These are phyloP conservation scores for Populus alba DNA, from an alignment of 345 rosid species.

Conservation along the genomic window DNA sequence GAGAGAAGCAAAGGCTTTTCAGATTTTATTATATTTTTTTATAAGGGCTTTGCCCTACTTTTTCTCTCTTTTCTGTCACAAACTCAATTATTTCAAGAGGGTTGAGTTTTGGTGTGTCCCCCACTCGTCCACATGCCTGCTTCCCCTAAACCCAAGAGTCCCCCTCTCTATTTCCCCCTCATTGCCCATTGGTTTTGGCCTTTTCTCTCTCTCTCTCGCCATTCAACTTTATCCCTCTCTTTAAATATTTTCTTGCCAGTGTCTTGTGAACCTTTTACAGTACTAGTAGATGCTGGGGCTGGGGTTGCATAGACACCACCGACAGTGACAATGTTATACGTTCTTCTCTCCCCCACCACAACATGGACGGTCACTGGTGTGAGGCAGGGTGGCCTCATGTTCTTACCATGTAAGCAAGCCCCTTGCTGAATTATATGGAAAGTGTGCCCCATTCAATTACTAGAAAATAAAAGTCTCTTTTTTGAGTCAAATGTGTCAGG, in stretches of 20 bases:
- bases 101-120: slow-evolving; percentile 50
- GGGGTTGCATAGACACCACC: slow-evolving; percentile 13
- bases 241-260: not conserved
- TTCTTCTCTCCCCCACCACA: not conserved
- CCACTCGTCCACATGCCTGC: slow-evolving; percentile 70
- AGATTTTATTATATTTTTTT: not conserved
- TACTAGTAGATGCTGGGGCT: slow-evolving; percentile 5
- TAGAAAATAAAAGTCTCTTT: not conserved
- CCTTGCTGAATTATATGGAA: not conserved
- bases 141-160: slow-evolving; percentile 51
- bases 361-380: not conserved
- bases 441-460: not conserved
- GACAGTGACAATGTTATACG: slow-evolving; percentile 16
- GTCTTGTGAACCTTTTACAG: not conserved
- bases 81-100: slow-evolving; percentile 40
- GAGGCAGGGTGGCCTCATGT: not conserved
- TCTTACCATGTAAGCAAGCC: not conserved
- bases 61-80: slow-evolving; percentile 25
- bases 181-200: slow-evolving; percentile 5
- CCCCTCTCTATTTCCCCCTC: slow-evolving; percentile 19
- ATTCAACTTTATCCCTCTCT: not conserved
- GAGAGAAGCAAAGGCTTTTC: not conserved
- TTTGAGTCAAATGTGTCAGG: not conserved
- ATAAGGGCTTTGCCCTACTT: not conserved
- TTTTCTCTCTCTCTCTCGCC: not conserved